These are phyloP conservation scores for Daedaleopsis nitida DNA, from an alignment of 768 basidiomycete genomes.

Conservation along the genomic window DNA sequence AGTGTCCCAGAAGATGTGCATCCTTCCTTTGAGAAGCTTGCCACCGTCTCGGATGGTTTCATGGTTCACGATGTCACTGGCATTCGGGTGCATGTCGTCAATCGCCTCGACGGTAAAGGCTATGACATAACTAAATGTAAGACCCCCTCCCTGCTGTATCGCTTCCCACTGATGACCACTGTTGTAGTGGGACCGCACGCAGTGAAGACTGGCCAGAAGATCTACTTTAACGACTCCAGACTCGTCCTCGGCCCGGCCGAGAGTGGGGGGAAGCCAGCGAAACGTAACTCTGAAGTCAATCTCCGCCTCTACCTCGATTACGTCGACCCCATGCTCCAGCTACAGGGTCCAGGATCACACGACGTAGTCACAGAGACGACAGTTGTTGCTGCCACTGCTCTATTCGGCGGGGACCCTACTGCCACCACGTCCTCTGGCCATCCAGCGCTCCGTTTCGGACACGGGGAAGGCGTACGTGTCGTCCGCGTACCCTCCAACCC, in stretches of 20 bases:
- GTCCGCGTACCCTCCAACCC: conserved; percentile 52
- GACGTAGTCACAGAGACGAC: conserved; percentile 47
- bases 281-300: conserved; percentile 48
- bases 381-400: conserved; percentile 61
- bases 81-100: conserved; percentile 75
- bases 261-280: conserved; percentile 11
- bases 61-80: conserved; percentile 78
- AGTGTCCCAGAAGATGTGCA: conserved; percentile 65
- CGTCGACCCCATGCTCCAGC: conserved; percentile 47
- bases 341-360: conserved; percentile 39
- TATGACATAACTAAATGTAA: conserved; percentile 85
- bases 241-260: conserved; percentile 38
- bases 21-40: conserved; percentile 68
- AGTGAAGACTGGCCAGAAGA: conserved; percentile 77
- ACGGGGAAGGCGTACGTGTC: conserved; percentile 55
- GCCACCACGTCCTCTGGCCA: conserved; percentile 25
- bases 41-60: conserved; percentile 65
- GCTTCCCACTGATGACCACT: background rate
- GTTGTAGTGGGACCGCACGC: conserved; percentile 78
- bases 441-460: conserved; percentile 46
- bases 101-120: conserved; percentile 78
- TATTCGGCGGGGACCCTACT: conserved; percentile 70
- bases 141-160: conserved; percentile 29
- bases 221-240: conserved; percentile 75
- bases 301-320: conserved; percentile 60